Evolutionary conservation across 345 rosid genomes (phyloP).

Genomic region (Rhizophora apiculata): DNA sequence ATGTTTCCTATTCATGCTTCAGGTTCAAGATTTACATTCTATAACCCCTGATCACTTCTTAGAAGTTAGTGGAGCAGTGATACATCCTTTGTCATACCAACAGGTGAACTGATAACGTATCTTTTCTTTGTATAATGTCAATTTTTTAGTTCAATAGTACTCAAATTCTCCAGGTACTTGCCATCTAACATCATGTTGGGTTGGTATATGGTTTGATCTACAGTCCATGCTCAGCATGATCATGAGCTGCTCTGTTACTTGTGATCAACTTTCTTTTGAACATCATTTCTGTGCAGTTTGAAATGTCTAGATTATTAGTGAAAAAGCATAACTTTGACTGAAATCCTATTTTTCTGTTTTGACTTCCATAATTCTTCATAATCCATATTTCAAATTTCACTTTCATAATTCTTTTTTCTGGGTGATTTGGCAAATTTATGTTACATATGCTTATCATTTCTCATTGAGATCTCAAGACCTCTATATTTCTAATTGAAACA

Average conservation of each 20-base stretch:
- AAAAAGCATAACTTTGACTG: no score
- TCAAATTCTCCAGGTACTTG: conserved; percentile 1
- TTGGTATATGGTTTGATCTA: no score
- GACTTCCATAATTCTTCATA: neutral
- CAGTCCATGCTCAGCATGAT: no score
- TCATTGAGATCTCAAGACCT: neutral
- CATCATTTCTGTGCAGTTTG: no score
- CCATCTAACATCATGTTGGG: neutral
- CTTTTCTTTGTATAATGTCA: neutral
- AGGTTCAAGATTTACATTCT: conserved; percentile 94
- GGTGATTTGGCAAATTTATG: no score
- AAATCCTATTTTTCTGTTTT: neutral
- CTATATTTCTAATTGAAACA: conserved; percentile 33
- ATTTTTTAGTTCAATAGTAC: neutral
- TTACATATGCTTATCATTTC: neutral
- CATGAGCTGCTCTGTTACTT: no score
- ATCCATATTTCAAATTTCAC: neutral
- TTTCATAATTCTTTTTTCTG: neutral
- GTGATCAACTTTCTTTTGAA: no score
- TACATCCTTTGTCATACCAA: conserved; percentile 91
- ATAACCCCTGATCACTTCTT: conserved; percentile 84
- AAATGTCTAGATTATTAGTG: conserved; percentile 3
- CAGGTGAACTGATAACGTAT: conserved; percentile 48
- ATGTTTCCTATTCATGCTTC: conserved; percentile 20
- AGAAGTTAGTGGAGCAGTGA: conserved; percentile 92